phyloP scores from a whole-genome alignment of 345 rosid genomes.

The Atalantia buxifolia region DNA sequence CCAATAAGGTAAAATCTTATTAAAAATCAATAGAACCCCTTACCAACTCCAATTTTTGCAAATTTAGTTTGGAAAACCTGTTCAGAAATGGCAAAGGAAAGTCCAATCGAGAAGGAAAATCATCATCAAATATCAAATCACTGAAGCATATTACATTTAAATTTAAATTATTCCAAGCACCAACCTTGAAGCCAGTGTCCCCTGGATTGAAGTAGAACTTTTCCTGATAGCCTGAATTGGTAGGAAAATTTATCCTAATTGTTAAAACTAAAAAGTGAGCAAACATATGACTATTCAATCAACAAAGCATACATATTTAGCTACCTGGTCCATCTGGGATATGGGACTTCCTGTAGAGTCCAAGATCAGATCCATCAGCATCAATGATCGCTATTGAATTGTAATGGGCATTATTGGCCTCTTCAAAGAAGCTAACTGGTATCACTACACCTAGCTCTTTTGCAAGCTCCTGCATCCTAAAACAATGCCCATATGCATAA shows the following conservation, averaged over 20 bases:
- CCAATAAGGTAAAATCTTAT: neutral
- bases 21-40: slow-evolving; percentile 16
- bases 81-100: slow-evolving; percentile 18
- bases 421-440: slow-evolving; percentile 95
- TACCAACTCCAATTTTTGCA: slow-evolving; percentile 92
- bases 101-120: slow-evolving; percentile 13
- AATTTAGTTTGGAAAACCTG: slow-evolving; percentile 89
- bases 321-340: slow-evolving; percentile 98
- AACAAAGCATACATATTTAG: slow-evolving; percentile 10
- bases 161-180: slow-evolving; percentile 4
- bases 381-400: slow-evolving; percentile 87
- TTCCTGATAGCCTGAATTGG: slow-evolving; percentile 78
- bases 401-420: slow-evolving; percentile 89
- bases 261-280: slow-evolving; percentile 9
- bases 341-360: slow-evolving; percentile 92
- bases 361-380: slow-evolving; percentile 92
- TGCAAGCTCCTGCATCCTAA: slow-evolving; percentile 87
- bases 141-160: neutral
- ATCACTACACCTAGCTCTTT: slow-evolving; percentile 84
- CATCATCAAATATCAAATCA: neutral
- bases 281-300: slow-evolving; percentile 7
- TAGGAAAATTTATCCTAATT: neutral
- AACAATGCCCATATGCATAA: slow-evolving; percentile 1
- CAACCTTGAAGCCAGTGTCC: slow-evolving; percentile 94
- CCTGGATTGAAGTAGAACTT: slow-evolving; percentile 97